Base-by-base conservation (phyloP, 192 early-diverging fungal species). In the Phlyctochytrium arcticum region DNA sequence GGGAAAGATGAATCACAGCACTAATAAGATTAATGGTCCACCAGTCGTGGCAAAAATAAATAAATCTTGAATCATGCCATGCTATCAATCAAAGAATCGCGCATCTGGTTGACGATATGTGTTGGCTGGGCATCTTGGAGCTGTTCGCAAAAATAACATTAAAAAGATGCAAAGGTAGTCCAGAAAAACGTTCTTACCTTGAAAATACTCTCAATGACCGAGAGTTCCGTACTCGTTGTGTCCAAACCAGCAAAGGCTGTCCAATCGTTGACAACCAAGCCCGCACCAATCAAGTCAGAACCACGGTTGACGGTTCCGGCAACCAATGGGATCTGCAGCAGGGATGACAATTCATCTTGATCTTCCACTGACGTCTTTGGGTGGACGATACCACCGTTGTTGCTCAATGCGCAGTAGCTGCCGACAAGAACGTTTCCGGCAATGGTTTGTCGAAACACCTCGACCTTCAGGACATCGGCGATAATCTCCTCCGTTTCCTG, bases 281-380 rank as follows among this genome's bases (percentile, higher is more conserved):
- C 96, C 34, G 88, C 94, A 36, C 96, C 96, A 78, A 99, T 94
- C 44, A 95, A 85, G 74, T 98, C 94, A 5, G 92, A 95, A 79
- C 97, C 97, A 58, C 97, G 88, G 82, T 99, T 99, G 44, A 99
- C 89, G 0, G 96, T 99, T 61, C 96, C 96, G 27, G 96, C 95
- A 72, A 93, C 94, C 12, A 96, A 80, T 10, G 96, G 96, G 55
- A 99, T 88, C 78, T 99, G 96, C 48, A 99, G 84, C 54, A 99
- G 85, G 26, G 94, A 90, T 33, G 94, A 94, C 55, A 99, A 83
- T 79, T 99, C 96, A 69, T 99, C 94, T 80, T 97, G 93, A 66
- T 98, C 96, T 81, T 96, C 90, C 53, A 97, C 82, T 39, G 90
- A 86, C 3, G 96, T 99, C 31, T 89, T 88, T 30, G 96, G 96